Base-by-base conservation (phyloP, 1,284 basidiomycete genomes). In the Naganishia liquefaciens region DNA sequence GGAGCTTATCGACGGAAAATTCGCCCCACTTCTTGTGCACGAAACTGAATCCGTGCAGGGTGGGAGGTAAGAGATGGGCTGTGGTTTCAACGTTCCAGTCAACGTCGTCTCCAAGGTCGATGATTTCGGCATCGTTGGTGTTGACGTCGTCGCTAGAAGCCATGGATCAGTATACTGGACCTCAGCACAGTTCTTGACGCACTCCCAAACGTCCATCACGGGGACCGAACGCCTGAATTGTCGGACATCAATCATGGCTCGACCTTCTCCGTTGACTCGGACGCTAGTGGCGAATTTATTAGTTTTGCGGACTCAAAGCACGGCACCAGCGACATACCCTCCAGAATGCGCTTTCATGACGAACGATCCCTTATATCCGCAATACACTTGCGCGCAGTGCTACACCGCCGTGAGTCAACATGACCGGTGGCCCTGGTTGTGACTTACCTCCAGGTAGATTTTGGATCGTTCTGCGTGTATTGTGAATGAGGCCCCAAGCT, bases 231-330 rank as follows among this genome's bases (percentile, higher is more conserved):
- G 43, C 47, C 55, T 28, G 44, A 47, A 58, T 15, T 47, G 43
- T n/a, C 55, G 46, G 43, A 58, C 55, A 21, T 58, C 55, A 21
- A 58, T 47, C 55, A 58, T 58, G 2, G 44, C 55, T n/a, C 55
- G 27, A 47, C 55, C 55, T 30, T 58, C 23, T 19, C 55, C 55
- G 28, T 46, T 46, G 44, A 58, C 10, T 23, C 55, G 55, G 5
- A 55, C 54, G 25, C 54, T 55, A 21, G 33, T 19, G 13, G 5
- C 40, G n/a, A 19, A 40, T 17, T 2, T 27, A 25, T 55, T 5
- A 55, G 40, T 15, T 39, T 13, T 15, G 39, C 30, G 15, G 19
- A 21, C 19, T 23, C 5, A 21, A 11, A 21, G 33, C n/a, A 5
- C 17, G 37, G 21, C 13, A 4, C 3, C 6, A 7, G 19, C 11